These are phyloP conservation scores for Artemisia princeps DNA, from an alignment of 140 eudicot genomes.

Conservation along the genomic window DNA sequence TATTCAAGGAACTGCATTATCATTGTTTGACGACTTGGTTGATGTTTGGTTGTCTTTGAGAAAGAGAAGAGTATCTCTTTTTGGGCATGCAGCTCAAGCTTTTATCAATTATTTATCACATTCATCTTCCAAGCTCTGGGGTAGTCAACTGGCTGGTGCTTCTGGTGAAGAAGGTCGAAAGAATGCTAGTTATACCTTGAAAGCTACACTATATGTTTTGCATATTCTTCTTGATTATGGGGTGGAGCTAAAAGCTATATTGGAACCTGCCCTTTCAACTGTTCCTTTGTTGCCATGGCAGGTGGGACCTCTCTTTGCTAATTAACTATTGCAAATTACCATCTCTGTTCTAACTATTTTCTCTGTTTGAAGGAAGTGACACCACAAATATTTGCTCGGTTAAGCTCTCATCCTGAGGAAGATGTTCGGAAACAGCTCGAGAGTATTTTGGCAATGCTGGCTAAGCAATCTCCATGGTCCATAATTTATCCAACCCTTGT, in stretches of 20 bases:
- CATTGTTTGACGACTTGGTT: constrained; percentile 40
- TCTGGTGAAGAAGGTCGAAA: constrained; percentile 39
- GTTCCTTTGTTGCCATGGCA: constrained; percentile 98
- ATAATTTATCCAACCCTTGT: constrained; percentile 91
- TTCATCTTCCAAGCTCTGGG: constrained; percentile 57
- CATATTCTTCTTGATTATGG: constrained; percentile 90
- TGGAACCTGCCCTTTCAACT: constrained; percentile 72
- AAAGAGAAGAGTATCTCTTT: constrained; percentile 75
- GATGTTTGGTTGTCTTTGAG: constrained; percentile 91
- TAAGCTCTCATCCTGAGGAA: constrained; percentile 95
- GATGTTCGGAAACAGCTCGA: constrained; percentile 81
- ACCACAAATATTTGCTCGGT: constrained; percentile 90
- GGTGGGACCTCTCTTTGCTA: constrained; percentile 38
- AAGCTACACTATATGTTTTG: constrained; percentile 76
- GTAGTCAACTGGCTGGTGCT: constrained; percentile 34
- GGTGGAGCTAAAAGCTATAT: constrained; percentile 67
- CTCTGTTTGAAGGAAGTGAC: constrained; percentile 69
- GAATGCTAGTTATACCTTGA: constrained; percentile 54
- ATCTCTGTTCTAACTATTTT: constrained; percentile 27
- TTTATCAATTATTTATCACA: constrained; percentile 64
- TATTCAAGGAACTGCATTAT: constrained; percentile 30
- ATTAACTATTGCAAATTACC: constrained; percentile 12
- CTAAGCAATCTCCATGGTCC: constrained; percentile 88
- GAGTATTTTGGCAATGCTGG: constrained; percentile 73
- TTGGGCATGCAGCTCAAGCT: constrained; percentile 90